Percentiles rank a stretch among this genome's conserved stretches.
Conservation (phyloP, 83 land plant genomes). For the Diphasiastrum complanatum region DNA sequence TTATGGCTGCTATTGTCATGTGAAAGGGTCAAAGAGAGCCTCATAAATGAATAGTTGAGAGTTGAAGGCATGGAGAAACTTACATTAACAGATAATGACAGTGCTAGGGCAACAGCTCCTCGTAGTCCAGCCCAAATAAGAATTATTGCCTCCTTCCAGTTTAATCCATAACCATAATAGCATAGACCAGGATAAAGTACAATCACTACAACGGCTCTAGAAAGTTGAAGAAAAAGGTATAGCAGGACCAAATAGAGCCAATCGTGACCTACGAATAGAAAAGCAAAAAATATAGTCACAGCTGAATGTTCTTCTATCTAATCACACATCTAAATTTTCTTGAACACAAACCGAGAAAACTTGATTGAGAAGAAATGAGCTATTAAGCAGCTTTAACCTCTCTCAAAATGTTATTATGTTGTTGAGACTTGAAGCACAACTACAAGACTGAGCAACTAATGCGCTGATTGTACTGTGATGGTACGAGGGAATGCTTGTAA, state of each 20-base stretch:
- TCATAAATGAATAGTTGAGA: background rate
- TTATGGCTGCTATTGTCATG: no score
- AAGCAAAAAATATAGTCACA: background rate
- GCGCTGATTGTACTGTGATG: no score
- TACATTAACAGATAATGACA: conserved; percentile 73
- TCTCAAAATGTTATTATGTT: no score
- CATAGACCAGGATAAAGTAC: conserved; percentile 55
- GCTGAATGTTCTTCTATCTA: no score
- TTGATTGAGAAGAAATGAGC: no score
- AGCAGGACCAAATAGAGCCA: conserved; percentile 82
- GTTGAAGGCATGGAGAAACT: conserved; percentile 21
- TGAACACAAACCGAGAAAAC: no score
- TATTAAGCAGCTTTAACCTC: no score
- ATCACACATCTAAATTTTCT: no score
- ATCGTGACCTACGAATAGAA: conserved; percentile 46
- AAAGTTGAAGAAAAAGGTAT: conserved; percentile 62
- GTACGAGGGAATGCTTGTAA: no score
- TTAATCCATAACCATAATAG: conserved; percentile 86
- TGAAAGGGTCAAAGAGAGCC: no score
- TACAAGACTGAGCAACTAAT: no score
- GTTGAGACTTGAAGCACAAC: no score
- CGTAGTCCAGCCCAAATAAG: conserved; percentile 88
- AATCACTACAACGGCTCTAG: conserved; percentile 63
- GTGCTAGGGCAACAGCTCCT: conserved; percentile 88
- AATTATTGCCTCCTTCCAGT: conserved; percentile 80